phyloP scores from a whole-genome alignment of 352 stramenopile species.

The Globisporangium nagaii region DNA sequence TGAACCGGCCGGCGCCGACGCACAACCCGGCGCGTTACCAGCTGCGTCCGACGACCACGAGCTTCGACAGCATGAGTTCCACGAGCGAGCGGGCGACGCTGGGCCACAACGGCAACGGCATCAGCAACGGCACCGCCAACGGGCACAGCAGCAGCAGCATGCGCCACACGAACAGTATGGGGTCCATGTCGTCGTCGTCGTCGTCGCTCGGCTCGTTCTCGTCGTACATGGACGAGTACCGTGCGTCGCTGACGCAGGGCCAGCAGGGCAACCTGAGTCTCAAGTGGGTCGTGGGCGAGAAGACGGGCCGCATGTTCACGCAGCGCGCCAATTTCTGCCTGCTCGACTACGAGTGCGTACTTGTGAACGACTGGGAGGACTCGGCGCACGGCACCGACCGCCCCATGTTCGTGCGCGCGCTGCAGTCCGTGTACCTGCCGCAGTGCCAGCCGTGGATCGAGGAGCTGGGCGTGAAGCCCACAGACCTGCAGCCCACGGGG shows the following conservation, averaged over 20 bases:
- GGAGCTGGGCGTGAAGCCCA: constrained; percentile 41
- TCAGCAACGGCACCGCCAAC: background rate
- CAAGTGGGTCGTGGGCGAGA: constrained; percentile 67
- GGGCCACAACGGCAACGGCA: background rate
- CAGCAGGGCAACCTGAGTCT: constrained; percentile 63
- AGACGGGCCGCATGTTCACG: constrained; percentile 61
- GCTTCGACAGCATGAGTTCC: background rate
- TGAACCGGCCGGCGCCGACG: background rate
- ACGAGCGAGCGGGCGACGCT: background rate
- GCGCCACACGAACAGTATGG: background rate
- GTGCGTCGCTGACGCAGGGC: constrained; percentile 27
- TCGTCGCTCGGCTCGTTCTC: constrained; percentile 9
- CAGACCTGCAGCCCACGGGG: constrained; percentile 56
- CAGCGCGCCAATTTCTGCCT: constrained; percentile 58
- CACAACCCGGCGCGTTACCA: background rate
- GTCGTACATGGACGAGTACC: constrained; percentile 49
- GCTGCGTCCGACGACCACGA: background rate
- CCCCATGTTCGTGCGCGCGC: constrained; percentile 65
- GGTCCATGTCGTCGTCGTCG: background rate
- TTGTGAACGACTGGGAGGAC: constrained; percentile 76
- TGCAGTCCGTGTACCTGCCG: constrained; percentile 63
- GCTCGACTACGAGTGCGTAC: constrained; percentile 69
- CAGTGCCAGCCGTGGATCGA: constrained; percentile 61
- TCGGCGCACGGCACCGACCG: constrained; percentile 21
- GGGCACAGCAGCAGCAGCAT: constrained; percentile 3